Conservation (phyloP, 2,329 filamentous ascomycete genomes). For the Stemphylium beticola region DNA sequence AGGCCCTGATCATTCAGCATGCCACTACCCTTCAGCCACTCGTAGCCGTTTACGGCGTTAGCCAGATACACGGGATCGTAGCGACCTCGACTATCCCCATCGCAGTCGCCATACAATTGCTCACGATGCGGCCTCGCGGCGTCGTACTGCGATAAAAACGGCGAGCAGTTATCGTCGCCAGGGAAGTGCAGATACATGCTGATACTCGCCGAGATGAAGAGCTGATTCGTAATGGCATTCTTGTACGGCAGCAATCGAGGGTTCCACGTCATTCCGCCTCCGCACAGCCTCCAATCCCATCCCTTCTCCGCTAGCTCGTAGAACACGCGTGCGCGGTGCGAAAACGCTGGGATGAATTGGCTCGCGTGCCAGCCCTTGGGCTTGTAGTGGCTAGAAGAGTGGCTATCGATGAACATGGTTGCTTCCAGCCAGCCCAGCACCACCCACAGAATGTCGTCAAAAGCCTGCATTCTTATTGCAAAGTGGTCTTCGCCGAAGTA, state of each 20-base stretch:
- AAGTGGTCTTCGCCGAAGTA: conserved; percentile 88
- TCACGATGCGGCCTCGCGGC: conserved; percentile 10
- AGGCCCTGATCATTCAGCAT: conserved; percentile 81
- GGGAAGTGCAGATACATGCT: conserved; percentile 91
- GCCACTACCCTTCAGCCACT: conserved; percentile 77
- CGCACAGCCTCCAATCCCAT: conserved; percentile 82
- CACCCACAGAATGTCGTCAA: conserved; percentile 95
- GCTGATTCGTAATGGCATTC: conserved; percentile 93
- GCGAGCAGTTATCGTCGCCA: conserved; percentile 75
- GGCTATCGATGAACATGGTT: conserved; percentile 75
- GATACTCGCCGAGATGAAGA: conserved; percentile 83
- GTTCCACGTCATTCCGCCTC: conserved; percentile 91
- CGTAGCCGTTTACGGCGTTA: conserved; percentile 78
- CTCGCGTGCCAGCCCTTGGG: conserved; percentile 71
- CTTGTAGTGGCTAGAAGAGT: conserved; percentile 68
- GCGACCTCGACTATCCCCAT: conserved; percentile 6
- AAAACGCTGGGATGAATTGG: conserved; percentile 76
- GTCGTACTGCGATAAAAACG: conserved; percentile 59
- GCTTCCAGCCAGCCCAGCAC: conserved; percentile 89
- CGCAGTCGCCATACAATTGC: conserved; percentile 16
- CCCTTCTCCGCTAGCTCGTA: conserved; percentile 80
- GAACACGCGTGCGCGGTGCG: conserved; percentile 82
- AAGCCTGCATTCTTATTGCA: conserved; percentile 76
- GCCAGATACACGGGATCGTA: conserved; percentile 70
- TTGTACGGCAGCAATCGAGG: conserved; percentile 80